These are phyloP conservation scores for Acorus gramineus DNA, from an alignment of 106 monocot genomes.

Conservation along the genomic window DNA sequence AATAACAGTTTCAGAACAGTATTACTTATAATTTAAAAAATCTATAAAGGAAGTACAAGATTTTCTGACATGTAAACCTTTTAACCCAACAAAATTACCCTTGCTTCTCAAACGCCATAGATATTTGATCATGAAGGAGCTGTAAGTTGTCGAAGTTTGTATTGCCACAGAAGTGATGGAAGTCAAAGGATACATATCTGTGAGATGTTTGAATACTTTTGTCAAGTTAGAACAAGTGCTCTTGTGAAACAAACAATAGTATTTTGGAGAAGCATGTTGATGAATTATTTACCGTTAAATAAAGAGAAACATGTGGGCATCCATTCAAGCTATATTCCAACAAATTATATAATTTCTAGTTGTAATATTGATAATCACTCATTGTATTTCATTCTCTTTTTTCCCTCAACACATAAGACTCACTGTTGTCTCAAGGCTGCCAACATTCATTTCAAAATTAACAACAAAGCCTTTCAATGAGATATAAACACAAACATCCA, in stretches of 20 bases:
- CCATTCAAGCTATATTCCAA: too few species aligned
- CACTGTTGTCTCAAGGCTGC: too few species aligned
- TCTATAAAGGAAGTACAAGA: background rate
- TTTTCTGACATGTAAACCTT: background rate
- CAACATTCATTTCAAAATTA: too few species aligned
- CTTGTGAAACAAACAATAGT: background rate
- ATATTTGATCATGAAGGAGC: slow-evolving; percentile 62
- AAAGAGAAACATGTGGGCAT: too few species aligned
- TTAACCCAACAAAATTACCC: slow-evolving; percentile 45
- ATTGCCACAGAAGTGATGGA: slow-evolving; percentile 68
- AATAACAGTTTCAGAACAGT: slow-evolving; percentile 36
- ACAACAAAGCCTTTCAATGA: too few species aligned
- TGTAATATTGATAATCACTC: too few species aligned
- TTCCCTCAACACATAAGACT: too few species aligned
- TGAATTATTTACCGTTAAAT: background rate
- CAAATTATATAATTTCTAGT: too few species aligned
- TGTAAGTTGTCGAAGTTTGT: slow-evolving; percentile 69
- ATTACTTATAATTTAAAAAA: slow-evolving; percentile 30
- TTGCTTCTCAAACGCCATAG: slow-evolving; percentile 57
- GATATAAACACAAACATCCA: too few species aligned
- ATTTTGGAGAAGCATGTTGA: background rate
- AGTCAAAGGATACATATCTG: slow-evolving; percentile 95
- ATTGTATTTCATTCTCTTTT: too few species aligned
- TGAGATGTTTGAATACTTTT: slow-evolving; percentile 2
- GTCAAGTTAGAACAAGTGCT: background rate